Conservation (phyloP, 1,284 basidiomycete species). For the Pascua sp. region DNA sequence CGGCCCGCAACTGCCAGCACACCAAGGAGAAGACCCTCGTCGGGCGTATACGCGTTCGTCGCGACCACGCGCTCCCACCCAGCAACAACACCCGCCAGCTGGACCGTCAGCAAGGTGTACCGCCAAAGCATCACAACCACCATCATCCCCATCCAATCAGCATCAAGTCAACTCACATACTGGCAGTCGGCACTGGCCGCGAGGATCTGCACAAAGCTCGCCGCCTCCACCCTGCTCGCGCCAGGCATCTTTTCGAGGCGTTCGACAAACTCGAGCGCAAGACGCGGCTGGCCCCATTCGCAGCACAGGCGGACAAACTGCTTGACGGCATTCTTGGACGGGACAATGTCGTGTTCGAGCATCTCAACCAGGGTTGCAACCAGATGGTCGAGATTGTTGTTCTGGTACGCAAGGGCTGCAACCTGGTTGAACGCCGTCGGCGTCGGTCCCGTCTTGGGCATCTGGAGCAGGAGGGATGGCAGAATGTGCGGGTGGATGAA, state of each 20-base stretch:
- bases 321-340: slow-evolving; percentile 11
- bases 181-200: slow-evolving; percentile 31
- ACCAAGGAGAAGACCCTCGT: slow-evolving; percentile 67
- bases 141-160: no score
- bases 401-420: slow-evolving; percentile 13
- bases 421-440: slow-evolving; percentile 23
- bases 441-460: not conserved
- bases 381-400: slow-evolving; percentile 27
- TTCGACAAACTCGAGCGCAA: slow-evolving; percentile 34
- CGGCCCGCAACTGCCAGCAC: slow-evolving; percentile 71
- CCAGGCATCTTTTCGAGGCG: slow-evolving; percentile 17
- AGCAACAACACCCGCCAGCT: slow-evolving; percentile 64
- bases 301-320: slow-evolving; percentile 28
- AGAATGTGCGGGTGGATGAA: slow-evolving; percentile 29
- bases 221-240: slow-evolving; percentile 7
- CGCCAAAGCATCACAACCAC: no score
- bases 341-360: slow-evolving; percentile 23
- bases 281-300: slow-evolving; percentile 31
- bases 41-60: slow-evolving; percentile 58
- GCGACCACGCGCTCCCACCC: slow-evolving; percentile 64
- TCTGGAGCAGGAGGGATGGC: slow-evolving; percentile 28
- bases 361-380: slow-evolving; percentile 34
- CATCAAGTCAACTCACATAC: slow-evolving; percentile 29
- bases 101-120: slow-evolving; percentile 13
- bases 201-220: slow-evolving; percentile 37